phyloP scores from a whole-genome alignment of 495 filamentous ascomycete genomes.

The Penicillium coffeae region DNA sequence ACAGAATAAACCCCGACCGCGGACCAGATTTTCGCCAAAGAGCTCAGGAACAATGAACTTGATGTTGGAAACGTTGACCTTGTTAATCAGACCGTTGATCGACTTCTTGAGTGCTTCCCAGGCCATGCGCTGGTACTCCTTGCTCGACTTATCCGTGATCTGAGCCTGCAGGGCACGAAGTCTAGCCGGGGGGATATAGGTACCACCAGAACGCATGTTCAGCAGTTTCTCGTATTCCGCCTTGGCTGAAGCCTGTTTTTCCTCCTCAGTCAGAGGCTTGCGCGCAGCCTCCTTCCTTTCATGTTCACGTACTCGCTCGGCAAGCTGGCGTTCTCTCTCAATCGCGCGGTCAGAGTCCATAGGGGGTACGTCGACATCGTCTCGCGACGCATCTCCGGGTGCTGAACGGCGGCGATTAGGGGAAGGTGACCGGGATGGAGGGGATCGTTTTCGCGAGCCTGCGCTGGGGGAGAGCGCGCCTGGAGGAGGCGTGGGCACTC shows the following conservation, averaged over 20 bases:
- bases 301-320: constrained; percentile 54
- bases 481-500: constrained; percentile 64
- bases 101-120: constrained; percentile 99
- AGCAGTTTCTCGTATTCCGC: constrained; percentile 89
- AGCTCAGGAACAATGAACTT: constrained; percentile 94
- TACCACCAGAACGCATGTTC: constrained; percentile 87
- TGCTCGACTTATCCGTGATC: constrained; percentile 91
- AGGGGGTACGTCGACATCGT: constrained; percentile 40
- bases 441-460: constrained; percentile 57
- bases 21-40: constrained; percentile 88
- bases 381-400: constrained; percentile 38
- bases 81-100: constrained; percentile 98
- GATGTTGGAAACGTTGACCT: constrained; percentile 96
- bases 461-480: constrained; percentile 47
- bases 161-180: constrained; percentile 90
- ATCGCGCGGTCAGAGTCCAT: constrained; percentile 53
- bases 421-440: constrained; percentile 60
- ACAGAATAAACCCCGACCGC: constrained; percentile 89
- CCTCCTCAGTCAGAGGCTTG: constrained; percentile 70
- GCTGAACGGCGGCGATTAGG: constrained; percentile 59
- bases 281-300: constrained; percentile 47
- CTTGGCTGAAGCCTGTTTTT: constrained; percentile 79
- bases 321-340: constrained; percentile 61
- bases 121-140: constrained; percentile 98
- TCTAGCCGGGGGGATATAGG: constrained; percentile 90